Evolutionary conservation across 768 basidiomycete species (phyloP), one percentile per base, ranked within the genome.

Genomic region (Pisolithus sp.): DNA sequence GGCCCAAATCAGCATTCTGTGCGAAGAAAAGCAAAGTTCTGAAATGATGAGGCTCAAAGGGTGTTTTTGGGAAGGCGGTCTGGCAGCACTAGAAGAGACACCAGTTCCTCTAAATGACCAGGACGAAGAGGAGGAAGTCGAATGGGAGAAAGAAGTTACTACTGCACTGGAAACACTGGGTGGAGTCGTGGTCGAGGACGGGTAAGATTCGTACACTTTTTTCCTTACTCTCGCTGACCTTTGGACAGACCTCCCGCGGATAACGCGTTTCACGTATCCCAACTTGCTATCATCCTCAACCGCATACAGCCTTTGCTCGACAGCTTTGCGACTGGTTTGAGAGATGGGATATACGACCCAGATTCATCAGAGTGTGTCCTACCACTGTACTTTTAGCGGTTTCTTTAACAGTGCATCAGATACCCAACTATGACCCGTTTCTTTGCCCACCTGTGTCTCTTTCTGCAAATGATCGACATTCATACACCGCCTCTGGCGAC

Each of bases 371-470:
- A 88, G 86, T 86, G 57, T 39, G 83, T 69, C 5, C 7, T 42
- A 31, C n/a, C 20, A 20, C 28, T 40, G 10, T 34, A 23, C 6
- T 13, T 8, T 34, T 40, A 23, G 30, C 28, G 24, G 9, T 24
- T 51, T 3, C 56, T 43, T 15, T 53, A 51, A 52, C 13, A 24
- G 42, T 52, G 18, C 12, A 26, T 47, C 50, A 89, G 86, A 56
- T 87, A 86, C 60, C 73, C 82, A 0, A 75, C 79, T 0, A 77
- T 90, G 75, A 82, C 81, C 42, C 85, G 93, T 4, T 99, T 98
- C 72, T 96, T 95, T 61, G 87, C 93, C 0, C 95, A 99, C 62
- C 72, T 98, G 21, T 91, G 91, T 57, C 81, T 98, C 28, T 92
- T 85, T 69, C 76, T 96, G 4, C 83, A 88, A 55, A 81, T 92